These are phyloP conservation scores for Bullera alba DNA, from an alignment of 768 basidiomycete species.

Conservation along the genomic window DNA sequence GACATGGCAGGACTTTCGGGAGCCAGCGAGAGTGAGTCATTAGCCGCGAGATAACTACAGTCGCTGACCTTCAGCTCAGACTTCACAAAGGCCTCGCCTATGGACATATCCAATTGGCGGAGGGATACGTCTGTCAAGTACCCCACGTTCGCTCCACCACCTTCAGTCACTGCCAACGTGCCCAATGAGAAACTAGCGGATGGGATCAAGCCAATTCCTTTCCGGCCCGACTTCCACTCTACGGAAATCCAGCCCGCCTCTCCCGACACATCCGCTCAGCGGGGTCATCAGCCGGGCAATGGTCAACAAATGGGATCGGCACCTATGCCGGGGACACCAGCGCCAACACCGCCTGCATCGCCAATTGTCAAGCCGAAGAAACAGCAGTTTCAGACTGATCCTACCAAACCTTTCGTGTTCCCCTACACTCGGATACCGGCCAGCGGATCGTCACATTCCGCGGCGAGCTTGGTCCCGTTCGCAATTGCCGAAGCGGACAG, in stretches of 20 bases:
- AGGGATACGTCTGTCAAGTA: conserved; percentile 91
- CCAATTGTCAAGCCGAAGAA: conserved; percentile 80
- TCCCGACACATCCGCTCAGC: conserved; percentile 1
- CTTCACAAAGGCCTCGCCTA: conserved; percentile 78
- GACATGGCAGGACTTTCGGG: conserved; percentile 71
- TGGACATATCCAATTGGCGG: conserved; percentile 83
- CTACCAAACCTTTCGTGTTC: conserved; percentile 84
- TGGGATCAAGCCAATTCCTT: conserved; percentile 84
- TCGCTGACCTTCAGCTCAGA: conserved; percentile 47
- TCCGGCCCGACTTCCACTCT: conserved; percentile 90
- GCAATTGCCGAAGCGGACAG: conserved; percentile 93
- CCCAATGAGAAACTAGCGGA: conserved; percentile 64
- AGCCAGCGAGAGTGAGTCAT: conserved; percentile 23
- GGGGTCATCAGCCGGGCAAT: conserved; percentile 1
- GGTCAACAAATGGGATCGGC: conserved; percentile 6
- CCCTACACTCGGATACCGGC: conserved; percentile 69
- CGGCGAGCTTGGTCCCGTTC: conserved; percentile 74
- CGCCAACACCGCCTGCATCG: conserved; percentile 67
- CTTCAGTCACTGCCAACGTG: conserved; percentile 16
- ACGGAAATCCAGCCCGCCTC: conserved; percentile 23
- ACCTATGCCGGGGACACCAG: conserved; percentile 67
- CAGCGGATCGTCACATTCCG: conserved; percentile 51
- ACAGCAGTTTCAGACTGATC: conserved; percentile 97
- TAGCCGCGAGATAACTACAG: background rate
- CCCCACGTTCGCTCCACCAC: conserved; percentile 74